Conservation (phyloP, 208 protist species). For the Leishmania tropica region DNA sequence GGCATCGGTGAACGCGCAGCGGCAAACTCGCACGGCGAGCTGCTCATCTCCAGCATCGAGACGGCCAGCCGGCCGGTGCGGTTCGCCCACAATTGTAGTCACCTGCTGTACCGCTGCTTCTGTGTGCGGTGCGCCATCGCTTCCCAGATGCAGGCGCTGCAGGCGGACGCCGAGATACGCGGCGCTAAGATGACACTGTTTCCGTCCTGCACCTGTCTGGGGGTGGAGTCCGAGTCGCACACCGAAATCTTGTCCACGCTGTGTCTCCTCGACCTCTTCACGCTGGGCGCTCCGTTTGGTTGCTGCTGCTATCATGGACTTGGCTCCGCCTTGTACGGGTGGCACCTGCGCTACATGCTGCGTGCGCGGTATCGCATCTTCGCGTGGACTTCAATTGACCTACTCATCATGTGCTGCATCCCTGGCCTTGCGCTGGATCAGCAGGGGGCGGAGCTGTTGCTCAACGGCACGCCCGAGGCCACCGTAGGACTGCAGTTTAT, state of each 20-base stretch:
- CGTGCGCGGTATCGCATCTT: constrained; percentile 68
- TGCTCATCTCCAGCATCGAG: background rate
- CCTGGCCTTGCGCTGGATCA: constrained; percentile 65
- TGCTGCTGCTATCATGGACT: constrained; percentile 72
- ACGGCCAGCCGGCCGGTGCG: background rate
- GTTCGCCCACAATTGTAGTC: constrained; percentile 9
- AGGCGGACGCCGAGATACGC: constrained; percentile 45
- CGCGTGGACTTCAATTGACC: constrained; percentile 30
- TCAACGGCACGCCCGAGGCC: constrained; percentile 27
- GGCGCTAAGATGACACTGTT: constrained; percentile 28
- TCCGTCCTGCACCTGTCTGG: constrained; percentile 46
- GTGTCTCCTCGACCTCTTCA: constrained; percentile 49
- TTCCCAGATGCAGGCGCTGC: constrained; percentile 53
- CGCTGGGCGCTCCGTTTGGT: constrained; percentile 47
- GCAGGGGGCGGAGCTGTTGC: constrained; percentile 51
- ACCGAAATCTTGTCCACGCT: constrained; percentile 40
- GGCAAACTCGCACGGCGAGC: background rate
- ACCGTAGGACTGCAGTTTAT: constrained; percentile 26
- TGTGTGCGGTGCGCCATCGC: constrained; percentile 74
- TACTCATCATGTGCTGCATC: constrained; percentile 45
- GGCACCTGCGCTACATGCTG: constrained; percentile 71
- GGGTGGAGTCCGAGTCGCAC: constrained; percentile 24
- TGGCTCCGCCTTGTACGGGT: constrained; percentile 62
- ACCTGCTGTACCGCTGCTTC: constrained; percentile 53
- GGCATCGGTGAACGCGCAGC: background rate